Base-by-base conservation (phyloP, 2,329 filamentous ascomycete species). In the Bisporella sp. region DNA sequence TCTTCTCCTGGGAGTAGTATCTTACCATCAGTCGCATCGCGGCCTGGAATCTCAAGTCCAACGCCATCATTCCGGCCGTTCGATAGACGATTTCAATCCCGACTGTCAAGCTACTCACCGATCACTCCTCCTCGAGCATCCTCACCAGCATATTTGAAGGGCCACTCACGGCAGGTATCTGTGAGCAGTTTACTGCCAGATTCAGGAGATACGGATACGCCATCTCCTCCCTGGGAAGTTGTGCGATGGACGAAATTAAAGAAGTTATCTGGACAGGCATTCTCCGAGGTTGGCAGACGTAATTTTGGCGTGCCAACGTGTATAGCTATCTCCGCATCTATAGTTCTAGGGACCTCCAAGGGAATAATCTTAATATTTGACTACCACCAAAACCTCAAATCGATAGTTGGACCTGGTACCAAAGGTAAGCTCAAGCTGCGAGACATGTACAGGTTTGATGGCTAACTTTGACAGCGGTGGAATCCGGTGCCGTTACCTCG, bases 351-450 rank as follows among this genome's bases (percentile, higher is more conserved):
- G 30, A 99, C 95, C 1, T 88, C 89, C 4, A 97, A 96, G 68
- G 93, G 95, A 48, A 84, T 96, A 67, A 87, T 97, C 51, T 74
- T 99, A 64, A 83, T 97, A 53, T 99, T 99, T 71, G 95, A 99
- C 72, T 97, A 96, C 68, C 89, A 95, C 66, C 93, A 99, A 69
- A 93, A 87, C 59, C 73, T 97, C 51, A 96, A 95, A 69, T 85
- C 87, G 61, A 95, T 97, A 51, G 89, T 99, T 56, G 93, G 93
- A 2, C 87, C 88, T 32, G 91, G 92, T 33, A 96, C 91, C 1
- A 96, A 93, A 76, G 87, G 87, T 87, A 69, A 59, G 74, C 51
- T 40, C 21, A 52, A 45, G 37, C 29, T 29, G 31, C n/a, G 42
- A 49, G 13, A 46, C 49, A 28, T 39, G 28, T 12, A 37, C 30